A percentile compares a stretch with the other conserved stretches of the same genome.
These are phyloP conservation scores for Euphorbia celastroides DNA, from an alignment of 441 rosid genomes.

Conservation along the genomic window DNA sequence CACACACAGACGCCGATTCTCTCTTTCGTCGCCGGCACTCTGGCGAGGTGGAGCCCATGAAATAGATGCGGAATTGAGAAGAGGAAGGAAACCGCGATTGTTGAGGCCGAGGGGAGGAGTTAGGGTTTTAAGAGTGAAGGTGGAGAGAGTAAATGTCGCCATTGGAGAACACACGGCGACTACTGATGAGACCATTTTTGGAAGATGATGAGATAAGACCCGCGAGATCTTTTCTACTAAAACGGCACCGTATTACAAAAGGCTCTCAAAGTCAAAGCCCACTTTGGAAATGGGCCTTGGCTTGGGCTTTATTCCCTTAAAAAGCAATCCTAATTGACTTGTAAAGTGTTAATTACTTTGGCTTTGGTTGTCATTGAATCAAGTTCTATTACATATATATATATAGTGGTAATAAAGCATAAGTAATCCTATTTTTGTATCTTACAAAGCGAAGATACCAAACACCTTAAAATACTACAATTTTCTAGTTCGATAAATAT, in stretches of 20 bases:
- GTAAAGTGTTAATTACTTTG: too few species aligned
- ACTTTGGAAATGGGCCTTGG: not conserved
- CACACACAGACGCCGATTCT: conserved; percentile 20
- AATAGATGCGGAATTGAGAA: not conserved
- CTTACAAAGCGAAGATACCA: too few species aligned
- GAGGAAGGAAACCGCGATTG: conserved; percentile 11
- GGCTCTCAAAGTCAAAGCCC: not conserved
- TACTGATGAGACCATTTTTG: not conserved
- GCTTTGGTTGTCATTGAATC: too few species aligned
- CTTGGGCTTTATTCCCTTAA: not conserved
- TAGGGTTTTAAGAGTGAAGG: conserved; percentile 39
- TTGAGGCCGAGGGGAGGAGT: conserved; percentile 23
- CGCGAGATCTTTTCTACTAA: not conserved
- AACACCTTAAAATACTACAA: too few species aligned
- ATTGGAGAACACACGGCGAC: conserved; percentile 15
- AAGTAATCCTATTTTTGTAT: too few species aligned
- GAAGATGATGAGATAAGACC: conserved; percentile 22
- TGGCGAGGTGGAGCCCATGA: conserved; percentile 20
- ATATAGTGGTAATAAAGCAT: too few species aligned
- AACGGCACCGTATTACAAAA: not conserved
- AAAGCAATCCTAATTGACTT: too few species aligned
- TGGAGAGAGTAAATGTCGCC: conserved; percentile 39
- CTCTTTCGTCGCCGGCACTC: conserved; percentile 18
- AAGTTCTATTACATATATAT: too few species aligned
- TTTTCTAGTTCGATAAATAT: too few species aligned